Evolutionary conservation across 1,284 basidiomycete genomes (phyloP).

Genomic region (Singerocomus inundabilis): DNA sequence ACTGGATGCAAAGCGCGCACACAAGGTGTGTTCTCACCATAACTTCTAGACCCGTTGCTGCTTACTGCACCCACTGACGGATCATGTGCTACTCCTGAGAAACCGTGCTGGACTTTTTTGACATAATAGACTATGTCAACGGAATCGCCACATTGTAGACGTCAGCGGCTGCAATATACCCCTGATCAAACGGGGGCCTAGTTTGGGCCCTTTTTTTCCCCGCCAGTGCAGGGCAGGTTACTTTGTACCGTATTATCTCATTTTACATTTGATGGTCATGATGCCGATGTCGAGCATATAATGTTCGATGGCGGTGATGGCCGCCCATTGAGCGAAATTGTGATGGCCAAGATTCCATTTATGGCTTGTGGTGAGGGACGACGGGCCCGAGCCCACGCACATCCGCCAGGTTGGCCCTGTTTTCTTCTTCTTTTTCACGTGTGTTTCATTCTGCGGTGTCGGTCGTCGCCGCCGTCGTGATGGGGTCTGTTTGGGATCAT

Average conservation of each 20-base stretch:
- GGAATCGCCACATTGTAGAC: background rate
- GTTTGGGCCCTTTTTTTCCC: background rate
- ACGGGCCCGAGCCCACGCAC: conserved; percentile 13
- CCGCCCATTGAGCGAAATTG: background rate
- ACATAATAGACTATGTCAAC: background rate
- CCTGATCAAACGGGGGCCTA: conserved; percentile 1
- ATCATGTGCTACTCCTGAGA: conserved; percentile 4
- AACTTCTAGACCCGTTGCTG: background rate
- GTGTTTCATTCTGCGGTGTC: conserved; percentile 21
- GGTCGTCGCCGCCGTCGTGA: conserved; percentile 11
- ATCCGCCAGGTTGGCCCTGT: too few relatives aligned
- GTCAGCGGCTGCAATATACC: background rate
- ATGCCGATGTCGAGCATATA: conserved; percentile 13
- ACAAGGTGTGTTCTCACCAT: conserved; percentile 8
- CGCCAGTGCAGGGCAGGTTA: too few relatives aligned
- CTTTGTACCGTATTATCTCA: too few relatives aligned
- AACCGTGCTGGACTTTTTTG: background rate
- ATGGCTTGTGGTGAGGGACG: background rate
- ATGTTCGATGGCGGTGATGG: conserved; percentile 13
- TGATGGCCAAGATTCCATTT: conserved; percentile 8
- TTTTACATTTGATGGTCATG: conserved; percentile 18
- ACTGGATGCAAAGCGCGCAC: background rate
- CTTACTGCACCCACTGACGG: conserved; percentile 3
- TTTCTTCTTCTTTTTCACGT: conserved; percentile 16
- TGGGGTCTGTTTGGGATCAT: conserved; percentile 2